Evolutionary conservation across 331 rosid species (phyloP), one percentile per base, ranked within the genome.

Genomic region (Pyrus hybrid): DNA sequence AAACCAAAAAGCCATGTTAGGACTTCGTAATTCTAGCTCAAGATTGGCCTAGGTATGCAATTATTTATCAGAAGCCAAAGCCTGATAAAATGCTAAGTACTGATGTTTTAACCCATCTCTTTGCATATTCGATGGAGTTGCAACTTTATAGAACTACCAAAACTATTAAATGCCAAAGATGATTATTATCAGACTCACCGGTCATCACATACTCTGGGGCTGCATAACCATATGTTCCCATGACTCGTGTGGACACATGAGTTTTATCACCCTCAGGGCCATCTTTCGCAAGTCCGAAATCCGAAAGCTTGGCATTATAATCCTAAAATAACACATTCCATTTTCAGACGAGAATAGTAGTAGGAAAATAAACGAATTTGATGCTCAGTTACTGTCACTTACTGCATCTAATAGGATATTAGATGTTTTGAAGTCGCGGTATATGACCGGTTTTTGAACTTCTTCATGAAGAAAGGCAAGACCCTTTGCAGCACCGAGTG

Each of bases 201-300:
- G 98, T 93, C 98, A 93, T 91, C 72, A 91, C 98, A 79, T 93
- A 93, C 85, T 93, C 97, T 3, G 98, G 98, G 64, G 98, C 98
- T 3, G 98, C 98, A 74, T 93, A 93, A 76, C 98, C 98, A 62
- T 93, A 89, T 63, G 98, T 91, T 85, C 98, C 98, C 97, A 93
- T 89, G 67, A 93, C 98, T 82, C 97, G 81, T 11, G 98, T 93
- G 25, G 98, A 93, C 30, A 93, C 96, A 76, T 41, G 45, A 41
- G 45, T 41, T 41, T 41, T 41, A 11, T 41, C 45, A 41, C 45
- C 45, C 45, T 41, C 96, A 28, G 98, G 98, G 41, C 97, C 98
- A 80, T 93, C 98, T 90, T 93, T 93, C 14, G 98, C 98, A 22
- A 93, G 98, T 72, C 98, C 98, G 57, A 93, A 93, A 85, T 93